phyloP scores from a whole-genome alignment of 495 filamentous ascomycete genomes.

The Talaromyces nanjingensis region DNA sequence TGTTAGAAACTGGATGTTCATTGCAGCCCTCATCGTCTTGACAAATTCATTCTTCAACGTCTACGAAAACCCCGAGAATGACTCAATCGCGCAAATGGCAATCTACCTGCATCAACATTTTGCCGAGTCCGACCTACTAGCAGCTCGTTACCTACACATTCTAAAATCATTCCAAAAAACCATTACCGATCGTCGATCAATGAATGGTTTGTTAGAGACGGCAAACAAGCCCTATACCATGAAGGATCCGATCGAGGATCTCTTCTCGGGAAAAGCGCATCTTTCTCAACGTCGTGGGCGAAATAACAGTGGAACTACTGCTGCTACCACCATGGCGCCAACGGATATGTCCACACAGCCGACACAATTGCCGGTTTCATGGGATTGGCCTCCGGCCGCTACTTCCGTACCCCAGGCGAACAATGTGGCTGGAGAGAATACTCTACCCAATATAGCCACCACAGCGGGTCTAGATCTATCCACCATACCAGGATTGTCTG shows the following conservation, averaged over 20 bases:
- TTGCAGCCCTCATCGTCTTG: constrained; percentile 5
- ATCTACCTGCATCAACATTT: constrained; percentile 8
- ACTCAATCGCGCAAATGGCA: constrained; percentile 8
- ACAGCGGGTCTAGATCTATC: not conserved
- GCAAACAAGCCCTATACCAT: not conserved
- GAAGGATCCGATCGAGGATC: constrained; percentile 7
- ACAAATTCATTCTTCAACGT: constrained; percentile 10
- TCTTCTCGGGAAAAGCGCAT: constrained; percentile 6
- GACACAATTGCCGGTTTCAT: not conserved
- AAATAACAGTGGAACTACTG: not conserved
- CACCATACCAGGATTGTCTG: not conserved
- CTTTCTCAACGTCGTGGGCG: not conserved
- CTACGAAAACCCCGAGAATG: constrained; percentile 10
- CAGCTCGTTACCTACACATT: constrained; percentile 6
- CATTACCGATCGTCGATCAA: constrained; percentile 5
- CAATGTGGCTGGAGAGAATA: not conserved
- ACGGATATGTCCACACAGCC: not conserved
- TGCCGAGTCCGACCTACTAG: constrained; percentile 1
- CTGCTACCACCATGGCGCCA: not conserved
- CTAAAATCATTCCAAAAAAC: constrained; percentile 7
- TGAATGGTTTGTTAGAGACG: not conserved
- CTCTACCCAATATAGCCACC: not conserved
- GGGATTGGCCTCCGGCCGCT: not conserved
- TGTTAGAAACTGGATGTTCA: constrained; percentile 10
- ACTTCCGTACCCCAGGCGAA: not conserved